Conservation (phyloP, 441 rosid genomes). For the Theobroma grandiflorum region DNA sequence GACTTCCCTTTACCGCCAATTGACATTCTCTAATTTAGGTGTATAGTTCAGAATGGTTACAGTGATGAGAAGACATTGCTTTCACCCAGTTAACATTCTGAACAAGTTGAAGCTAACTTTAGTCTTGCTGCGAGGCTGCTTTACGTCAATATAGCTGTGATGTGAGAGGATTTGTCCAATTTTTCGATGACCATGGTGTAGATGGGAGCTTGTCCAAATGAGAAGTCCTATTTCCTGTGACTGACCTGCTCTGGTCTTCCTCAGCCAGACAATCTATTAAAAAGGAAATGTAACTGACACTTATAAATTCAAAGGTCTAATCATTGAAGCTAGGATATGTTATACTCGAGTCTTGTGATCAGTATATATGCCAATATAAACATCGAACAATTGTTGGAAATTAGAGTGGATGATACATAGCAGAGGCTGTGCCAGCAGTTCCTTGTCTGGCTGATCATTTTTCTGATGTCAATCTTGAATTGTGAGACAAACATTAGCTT, state of each 20-base stretch:
- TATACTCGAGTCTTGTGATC: too few species aligned
- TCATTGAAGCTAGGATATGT: background rate
- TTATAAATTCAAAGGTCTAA: background rate
- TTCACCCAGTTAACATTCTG: background rate
- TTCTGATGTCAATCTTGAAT: too few species aligned
- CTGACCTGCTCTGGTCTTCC: background rate
- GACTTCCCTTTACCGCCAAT: conserved; percentile 39
- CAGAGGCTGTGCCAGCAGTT: too few species aligned
- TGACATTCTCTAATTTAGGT: conserved; percentile 46
- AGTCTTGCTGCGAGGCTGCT: background rate
- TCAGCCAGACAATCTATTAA: background rate
- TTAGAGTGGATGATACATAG: too few species aligned
- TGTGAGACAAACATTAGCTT: too few species aligned
- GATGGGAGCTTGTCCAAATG: background rate
- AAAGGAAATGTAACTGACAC: background rate
- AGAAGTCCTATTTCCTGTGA: background rate
- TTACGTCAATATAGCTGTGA: background rate
- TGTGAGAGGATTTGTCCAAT: background rate
- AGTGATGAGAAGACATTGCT: background rate
- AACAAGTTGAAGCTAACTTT: background rate
- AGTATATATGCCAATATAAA: too few species aligned
- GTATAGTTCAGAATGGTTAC: conserved; percentile 21
- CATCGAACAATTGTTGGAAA: too few species aligned
- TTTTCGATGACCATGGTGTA: background rate
- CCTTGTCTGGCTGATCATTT: too few species aligned